Evolutionary conservation across 2,329 filamentous ascomycete genomes (phyloP).

Genomic region (Pseudonectria buxi): DNA sequence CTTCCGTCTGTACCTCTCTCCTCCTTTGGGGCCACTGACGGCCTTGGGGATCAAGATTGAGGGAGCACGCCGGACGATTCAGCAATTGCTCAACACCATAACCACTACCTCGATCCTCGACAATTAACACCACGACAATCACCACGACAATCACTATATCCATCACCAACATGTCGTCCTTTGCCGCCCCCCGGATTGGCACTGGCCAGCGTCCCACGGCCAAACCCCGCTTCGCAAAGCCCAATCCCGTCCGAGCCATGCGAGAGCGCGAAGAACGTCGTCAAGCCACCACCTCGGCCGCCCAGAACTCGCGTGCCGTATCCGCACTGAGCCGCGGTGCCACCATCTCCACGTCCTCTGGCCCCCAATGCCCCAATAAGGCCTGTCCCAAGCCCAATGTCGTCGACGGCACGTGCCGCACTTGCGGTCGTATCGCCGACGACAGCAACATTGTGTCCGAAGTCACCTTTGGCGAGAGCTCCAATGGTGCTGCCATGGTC

Average conservation of each 20-base stretch:
- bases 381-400: slow-evolving; percentile 55
- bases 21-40: too few relatives aligned
- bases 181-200: slow-evolving; percentile 34
- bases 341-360: slow-evolving; percentile 27
- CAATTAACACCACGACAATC: not conserved
- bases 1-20: too few relatives aligned
- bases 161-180: slow-evolving; percentile 38
- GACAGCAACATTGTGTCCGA: slow-evolving; percentile 89
- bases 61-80: too few relatives aligned
- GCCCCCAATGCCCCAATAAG: slow-evolving; percentile 51
- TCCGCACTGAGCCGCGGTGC: slow-evolving; percentile 22
- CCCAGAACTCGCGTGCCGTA: slow-evolving; percentile 22
- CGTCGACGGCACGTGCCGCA: slow-evolving; percentile 65
- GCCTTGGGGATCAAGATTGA: too few relatives aligned
- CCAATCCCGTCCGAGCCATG: slow-evolving; percentile 45
- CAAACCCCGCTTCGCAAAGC: slow-evolving; percentile 36
- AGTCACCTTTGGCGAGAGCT: slow-evolving; percentile 82
- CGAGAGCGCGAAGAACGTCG: slow-evolving; percentile 44
- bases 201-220: slow-evolving; percentile 18
- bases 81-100: too few relatives aligned
- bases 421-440: slow-evolving; percentile 77
- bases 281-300: slow-evolving; percentile 26
- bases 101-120: not conserved
- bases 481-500: slow-evolving; percentile 78
- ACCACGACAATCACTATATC: not conserved